A percentile compares a stretch with the other conserved stretches of the same genome.
phyloP scores from a whole-genome alignment of 2,329 filamentous ascomycete species.

The Ophiostoma novo-ulmi region DNA sequence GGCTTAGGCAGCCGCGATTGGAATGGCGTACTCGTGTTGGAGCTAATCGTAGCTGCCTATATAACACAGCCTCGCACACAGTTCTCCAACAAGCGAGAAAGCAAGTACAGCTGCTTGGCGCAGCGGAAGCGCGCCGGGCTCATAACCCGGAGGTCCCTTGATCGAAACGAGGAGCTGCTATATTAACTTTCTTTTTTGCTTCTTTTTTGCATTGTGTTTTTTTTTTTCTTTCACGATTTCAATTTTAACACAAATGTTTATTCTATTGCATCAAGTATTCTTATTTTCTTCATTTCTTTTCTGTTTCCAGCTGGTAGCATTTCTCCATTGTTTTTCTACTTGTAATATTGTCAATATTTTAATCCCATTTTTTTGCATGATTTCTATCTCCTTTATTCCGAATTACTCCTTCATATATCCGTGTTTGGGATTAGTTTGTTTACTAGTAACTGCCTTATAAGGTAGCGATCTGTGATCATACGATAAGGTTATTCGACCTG shows the following conservation, averaged over 20 bases:
- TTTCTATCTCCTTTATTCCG: background rate
- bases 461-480: background rate
- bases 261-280: background rate
- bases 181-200: background rate
- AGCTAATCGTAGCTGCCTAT: background rate
- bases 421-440: background rate
- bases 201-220: background rate
- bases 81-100: background rate
- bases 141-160: conserved; percentile 26
- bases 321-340: background rate
- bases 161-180: conserved; percentile 13
- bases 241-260: background rate
- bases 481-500: background rate
- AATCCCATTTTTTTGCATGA: background rate
- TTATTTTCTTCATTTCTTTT: background rate
- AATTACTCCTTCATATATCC: background rate
- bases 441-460: background rate
- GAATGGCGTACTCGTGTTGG: background rate
- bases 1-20: background rate
- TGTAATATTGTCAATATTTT: background rate
- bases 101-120: conserved; percentile 24
- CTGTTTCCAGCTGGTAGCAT: background rate
- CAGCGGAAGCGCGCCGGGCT: conserved; percentile 27
- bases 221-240: background rate
- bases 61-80: background rate